Percentiles rank a stretch among this genome's conserved stretches.
Conservation (phyloP, 2,329 filamentous ascomycete genomes). For the Paecilomyces sp. region DNA sequence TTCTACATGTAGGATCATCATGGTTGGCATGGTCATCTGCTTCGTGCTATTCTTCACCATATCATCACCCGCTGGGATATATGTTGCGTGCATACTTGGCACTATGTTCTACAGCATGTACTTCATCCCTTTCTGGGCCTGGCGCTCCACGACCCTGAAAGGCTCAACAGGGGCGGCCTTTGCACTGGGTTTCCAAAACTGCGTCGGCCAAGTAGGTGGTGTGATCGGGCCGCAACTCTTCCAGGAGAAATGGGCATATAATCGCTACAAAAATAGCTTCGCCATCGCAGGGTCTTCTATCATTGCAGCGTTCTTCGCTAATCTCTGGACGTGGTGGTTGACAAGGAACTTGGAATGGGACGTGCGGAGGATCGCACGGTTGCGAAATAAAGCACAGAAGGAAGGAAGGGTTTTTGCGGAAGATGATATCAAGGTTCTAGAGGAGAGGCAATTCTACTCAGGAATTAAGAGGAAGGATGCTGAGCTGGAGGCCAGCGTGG, state of each 20-base stretch:
- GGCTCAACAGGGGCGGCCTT: constrained; percentile 41
- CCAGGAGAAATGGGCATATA: constrained; percentile 34
- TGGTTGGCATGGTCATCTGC: constrained; percentile 33
- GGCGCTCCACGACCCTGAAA: constrained; percentile 34
- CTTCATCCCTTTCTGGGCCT: constrained; percentile 43
- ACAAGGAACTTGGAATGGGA: constrained; percentile 35
- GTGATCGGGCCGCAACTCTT: constrained; percentile 41
- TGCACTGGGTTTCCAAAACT: constrained; percentile 37
- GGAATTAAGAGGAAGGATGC: not conserved
- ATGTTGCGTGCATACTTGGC: constrained; percentile 39
- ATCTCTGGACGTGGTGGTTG: constrained; percentile 36
- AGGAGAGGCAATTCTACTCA: constrained; percentile 3
- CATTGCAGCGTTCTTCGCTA: constrained; percentile 29
- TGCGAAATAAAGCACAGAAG: constrained; percentile 20
- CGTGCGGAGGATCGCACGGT: constrained; percentile 22
- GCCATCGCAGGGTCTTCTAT: constrained; percentile 30
- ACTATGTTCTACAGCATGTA: constrained; percentile 37
- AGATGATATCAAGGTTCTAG: constrained; percentile 15
- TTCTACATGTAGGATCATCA: constrained; percentile 20
- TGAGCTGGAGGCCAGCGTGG: not conserved
- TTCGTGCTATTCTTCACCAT: constrained; percentile 39
- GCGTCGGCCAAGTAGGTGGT: constrained; percentile 40
- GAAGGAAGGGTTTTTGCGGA: constrained; percentile 18
- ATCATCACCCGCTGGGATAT: constrained; percentile 32
- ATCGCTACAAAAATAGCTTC: constrained; percentile 33